Evolutionary conservation across 192 early-diverging fungal species (phyloP).

Genomic region (Coemansia sp.): DNA sequence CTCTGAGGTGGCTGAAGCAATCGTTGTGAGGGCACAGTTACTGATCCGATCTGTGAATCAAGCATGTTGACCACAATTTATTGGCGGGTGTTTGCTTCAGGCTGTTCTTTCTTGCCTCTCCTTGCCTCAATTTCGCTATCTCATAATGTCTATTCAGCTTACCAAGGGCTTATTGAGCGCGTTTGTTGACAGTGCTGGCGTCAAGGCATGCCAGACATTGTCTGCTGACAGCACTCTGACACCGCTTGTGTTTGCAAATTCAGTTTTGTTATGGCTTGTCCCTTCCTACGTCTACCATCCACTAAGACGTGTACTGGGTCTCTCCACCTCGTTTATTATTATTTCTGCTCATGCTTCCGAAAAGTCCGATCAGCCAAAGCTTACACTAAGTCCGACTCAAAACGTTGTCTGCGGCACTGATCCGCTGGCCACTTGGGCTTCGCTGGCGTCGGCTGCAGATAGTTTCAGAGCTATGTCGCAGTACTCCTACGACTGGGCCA

Average conservation of each 20-base stretch:
- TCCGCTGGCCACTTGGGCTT: constrained; percentile 30
- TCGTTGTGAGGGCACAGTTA: no score
- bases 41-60: no score
- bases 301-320: constrained; percentile 33
- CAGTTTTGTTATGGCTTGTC: constrained; percentile 36
- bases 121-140: neutral
- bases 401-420: constrained; percentile 34
- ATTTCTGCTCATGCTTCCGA: constrained; percentile 11
- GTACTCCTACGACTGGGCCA: constrained; percentile 34
- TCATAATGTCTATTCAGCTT: constrained; percentile 26
- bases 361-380: neutral
- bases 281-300: constrained; percentile 39
- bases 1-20: neutral
- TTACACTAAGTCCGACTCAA: constrained; percentile 1
- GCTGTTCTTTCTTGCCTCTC: neutral
- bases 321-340: constrained; percentile 40
- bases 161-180: constrained; percentile 38
- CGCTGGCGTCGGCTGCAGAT: constrained; percentile 17
- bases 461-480: constrained; percentile 6
- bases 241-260: constrained; percentile 47
- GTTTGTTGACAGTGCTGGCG: constrained; percentile 29
- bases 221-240: constrained; percentile 13
- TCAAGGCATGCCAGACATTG: constrained; percentile 28
- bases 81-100: no score
- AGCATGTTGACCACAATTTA: no score